A percentile compares a stretch with the other conserved stretches of the same genome.
Evolutionary conservation across 805 yeast species (phyloP).

Genomic region (Kazachstania martiniae): DNA sequence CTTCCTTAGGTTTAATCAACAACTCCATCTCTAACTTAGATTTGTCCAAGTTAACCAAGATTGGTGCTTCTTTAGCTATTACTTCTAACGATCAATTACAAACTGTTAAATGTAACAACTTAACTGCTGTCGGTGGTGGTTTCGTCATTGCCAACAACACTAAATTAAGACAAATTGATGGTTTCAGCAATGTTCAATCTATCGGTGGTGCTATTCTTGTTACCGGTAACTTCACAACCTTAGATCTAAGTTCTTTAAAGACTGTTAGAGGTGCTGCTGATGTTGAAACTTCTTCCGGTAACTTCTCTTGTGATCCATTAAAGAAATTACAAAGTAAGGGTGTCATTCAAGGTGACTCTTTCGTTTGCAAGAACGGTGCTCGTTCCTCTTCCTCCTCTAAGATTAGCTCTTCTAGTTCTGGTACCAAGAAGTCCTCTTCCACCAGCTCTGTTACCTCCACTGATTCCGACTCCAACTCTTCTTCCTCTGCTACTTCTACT

Average conservation of each 20-base stretch:
- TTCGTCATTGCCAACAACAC: conserved; percentile 82
- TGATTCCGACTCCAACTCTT: conserved; percentile 13
- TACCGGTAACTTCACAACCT: conserved; percentile 70
- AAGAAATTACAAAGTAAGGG: conserved; percentile 62
- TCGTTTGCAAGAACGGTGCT: conserved; percentile 59
- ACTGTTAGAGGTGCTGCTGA: conserved; percentile 89
- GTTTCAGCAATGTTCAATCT: conserved; percentile 61
- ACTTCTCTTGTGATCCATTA: conserved; percentile 74
- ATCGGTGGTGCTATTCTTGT: conserved; percentile 85
- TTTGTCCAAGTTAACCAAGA: conserved; percentile 41
- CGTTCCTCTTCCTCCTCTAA: conserved; percentile 36
- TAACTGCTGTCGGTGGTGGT: conserved; percentile 84
- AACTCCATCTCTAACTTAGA: conserved; percentile 51
- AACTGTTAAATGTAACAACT: conserved; percentile 54
- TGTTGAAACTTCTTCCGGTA: conserved; percentile 57
- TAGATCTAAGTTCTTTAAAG: conserved; percentile 60
- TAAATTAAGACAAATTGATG: conserved; percentile 49
- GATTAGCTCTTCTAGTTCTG: conserved; percentile 21
- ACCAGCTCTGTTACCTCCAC: conserved; percentile 16
- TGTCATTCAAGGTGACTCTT: conserved; percentile 84
- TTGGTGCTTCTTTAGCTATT: conserved; percentile 78
- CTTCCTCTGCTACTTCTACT: conserved; percentile 31
- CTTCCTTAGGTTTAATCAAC: conserved; percentile 71
- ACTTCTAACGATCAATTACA: conserved; percentile 64
- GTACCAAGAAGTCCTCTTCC: conserved; percentile 22